Evolutionary conservation across 345 rosid genomes (phyloP).

Genomic region (Euphorbia peplus): DNA sequence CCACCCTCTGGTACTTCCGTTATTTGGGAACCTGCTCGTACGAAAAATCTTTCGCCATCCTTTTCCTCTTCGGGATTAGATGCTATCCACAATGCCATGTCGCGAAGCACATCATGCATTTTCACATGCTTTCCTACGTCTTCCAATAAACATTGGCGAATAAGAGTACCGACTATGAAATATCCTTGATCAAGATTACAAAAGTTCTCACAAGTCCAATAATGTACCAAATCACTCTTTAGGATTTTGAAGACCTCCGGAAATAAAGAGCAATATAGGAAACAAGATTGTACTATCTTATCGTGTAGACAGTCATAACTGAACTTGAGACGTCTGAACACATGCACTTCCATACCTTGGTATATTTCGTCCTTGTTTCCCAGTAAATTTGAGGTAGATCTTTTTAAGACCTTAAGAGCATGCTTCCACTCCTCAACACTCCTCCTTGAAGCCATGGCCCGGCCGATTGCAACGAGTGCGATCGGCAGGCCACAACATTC

Average conservation of each 20-base stretch:
- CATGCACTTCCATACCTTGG: background rate
- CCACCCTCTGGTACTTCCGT: no score
- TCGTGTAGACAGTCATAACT: no score
- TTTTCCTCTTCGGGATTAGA: no score
- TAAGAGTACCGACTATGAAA: no score
- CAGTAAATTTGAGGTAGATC: background rate
- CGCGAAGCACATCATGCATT: no score
- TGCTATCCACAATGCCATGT: no score
- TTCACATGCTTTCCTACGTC: no score
- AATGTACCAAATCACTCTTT: background rate
- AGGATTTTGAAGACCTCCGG: background rate
- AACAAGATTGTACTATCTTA: background rate
- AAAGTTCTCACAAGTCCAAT: no score
- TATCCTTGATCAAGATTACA: background rate
- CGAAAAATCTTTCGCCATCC: no score
- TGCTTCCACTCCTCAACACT: conserved; percentile 11
- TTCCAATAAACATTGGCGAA: no score
- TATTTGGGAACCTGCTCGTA: no score
- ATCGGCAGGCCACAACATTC: conserved; percentile 17
- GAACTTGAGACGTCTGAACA: background rate
- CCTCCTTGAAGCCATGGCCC: conserved; percentile 13
- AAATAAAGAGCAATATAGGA: background rate
- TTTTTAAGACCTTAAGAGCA: background rate
- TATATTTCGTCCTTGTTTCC: background rate
- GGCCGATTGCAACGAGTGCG: conserved; percentile 14